Evolutionary conservation across 768 basidiomycete genomes (phyloP).

Genomic region (Cystobasidium ongulense): DNA sequence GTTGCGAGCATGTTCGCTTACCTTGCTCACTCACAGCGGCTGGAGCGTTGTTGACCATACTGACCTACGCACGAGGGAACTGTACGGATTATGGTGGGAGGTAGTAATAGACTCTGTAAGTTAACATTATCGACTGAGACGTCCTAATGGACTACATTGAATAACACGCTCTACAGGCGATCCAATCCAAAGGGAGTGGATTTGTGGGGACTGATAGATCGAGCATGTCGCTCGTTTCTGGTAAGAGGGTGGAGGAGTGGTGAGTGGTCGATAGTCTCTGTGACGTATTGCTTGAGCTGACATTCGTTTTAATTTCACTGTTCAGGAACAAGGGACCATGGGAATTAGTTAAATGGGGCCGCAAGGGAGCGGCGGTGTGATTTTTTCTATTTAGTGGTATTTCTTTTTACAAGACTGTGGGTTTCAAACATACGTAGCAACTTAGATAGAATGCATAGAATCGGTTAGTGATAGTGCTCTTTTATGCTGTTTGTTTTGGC

Average conservation of each 20-base stretch:
- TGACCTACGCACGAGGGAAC: constrained; percentile 23
- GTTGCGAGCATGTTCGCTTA: neutral
- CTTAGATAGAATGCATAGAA: too few relatives aligned
- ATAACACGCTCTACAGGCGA: constrained; percentile 48
- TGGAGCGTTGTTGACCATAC: constrained; percentile 36
- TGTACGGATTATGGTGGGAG: constrained; percentile 35
- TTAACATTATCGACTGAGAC: constrained; percentile 46
- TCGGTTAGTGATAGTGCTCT: too few relatives aligned
- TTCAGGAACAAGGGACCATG: neutral
- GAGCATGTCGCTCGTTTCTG: constrained; percentile 62
- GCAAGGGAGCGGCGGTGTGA: neutral
- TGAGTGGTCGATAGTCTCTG: constrained; percentile 39
- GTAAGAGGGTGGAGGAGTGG: constrained; percentile 64
- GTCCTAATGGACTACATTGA: neutral
- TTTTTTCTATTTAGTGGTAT: too few relatives aligned
- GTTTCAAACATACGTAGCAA: too few relatives aligned
- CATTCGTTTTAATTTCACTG: neutral
- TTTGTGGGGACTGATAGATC: constrained; percentile 66
- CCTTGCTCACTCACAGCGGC: constrained; percentile 24
- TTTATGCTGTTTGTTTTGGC: too few relatives aligned
- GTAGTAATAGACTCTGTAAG: constrained; percentile 16
- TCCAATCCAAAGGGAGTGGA: constrained; percentile 60
- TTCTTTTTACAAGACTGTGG: too few relatives aligned
- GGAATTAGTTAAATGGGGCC: constrained; percentile 1
- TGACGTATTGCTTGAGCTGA: neutral